phyloP scores from a whole-genome alignment of 345 rosid species.

The Psidium friedrichsthalianum region DNA sequence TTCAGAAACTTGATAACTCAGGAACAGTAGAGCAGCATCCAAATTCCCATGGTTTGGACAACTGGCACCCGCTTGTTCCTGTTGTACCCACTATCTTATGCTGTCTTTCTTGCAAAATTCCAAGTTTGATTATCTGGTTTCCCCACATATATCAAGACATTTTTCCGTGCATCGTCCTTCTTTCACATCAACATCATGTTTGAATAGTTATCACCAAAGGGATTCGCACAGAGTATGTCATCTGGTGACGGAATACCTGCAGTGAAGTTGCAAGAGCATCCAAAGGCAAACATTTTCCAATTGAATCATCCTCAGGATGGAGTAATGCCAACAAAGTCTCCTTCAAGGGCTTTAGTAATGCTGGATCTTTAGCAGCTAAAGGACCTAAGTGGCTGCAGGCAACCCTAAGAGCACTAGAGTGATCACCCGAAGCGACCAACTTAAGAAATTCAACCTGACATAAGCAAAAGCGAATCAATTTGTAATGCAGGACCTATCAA shows the following conservation, averaged over 20 bases:
- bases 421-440: conserved; percentile 65
- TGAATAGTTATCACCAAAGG: not conserved
- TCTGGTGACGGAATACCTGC: conserved; percentile 38
- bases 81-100: not conserved
- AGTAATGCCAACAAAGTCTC: conserved; percentile 76
- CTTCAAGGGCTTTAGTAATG: conserved; percentile 70
- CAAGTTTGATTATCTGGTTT: not conserved
- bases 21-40: not conserved
- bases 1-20: not conserved
- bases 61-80: not conserved
- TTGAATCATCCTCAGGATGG: conserved; percentile 42
- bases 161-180: not conserved
- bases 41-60: not conserved
- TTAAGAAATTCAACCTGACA: conserved; percentile 82
- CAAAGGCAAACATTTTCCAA: conserved; percentile 57
- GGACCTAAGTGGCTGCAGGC: conserved; percentile 89
- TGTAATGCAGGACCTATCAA: not conserved
- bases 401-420: conserved; percentile 65
- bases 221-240: not conserved
- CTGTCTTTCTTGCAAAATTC: not conserved
- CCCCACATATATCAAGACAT: not conserved
- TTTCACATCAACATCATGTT: not conserved
- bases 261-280: conserved; percentile 69
- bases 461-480: not conserved
- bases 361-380: conserved; percentile 56